Base-by-base conservation (phyloP, 768 basidiomycete species). In the Tephrocybe rancida region DNA sequence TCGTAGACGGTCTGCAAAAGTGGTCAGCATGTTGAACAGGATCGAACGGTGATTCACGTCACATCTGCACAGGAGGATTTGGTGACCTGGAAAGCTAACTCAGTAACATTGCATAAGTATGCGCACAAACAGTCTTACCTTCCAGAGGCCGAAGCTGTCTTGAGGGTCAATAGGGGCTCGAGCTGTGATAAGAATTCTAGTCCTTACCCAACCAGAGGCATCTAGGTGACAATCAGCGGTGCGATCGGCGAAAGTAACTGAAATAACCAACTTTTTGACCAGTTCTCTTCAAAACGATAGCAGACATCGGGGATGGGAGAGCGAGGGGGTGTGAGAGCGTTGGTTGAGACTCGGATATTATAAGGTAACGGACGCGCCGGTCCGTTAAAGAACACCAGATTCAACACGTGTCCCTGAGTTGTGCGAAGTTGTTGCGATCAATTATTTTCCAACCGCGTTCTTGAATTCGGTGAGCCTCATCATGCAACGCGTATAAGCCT, bases 141-240 rank as follows among this genome's bases (percentile, higher is more conserved):
- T 87, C 86, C 87, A 88, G 50, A 87, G 76, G 54, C 86, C 86
- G 60, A 87, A 79, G 64, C 87, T 88, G 54, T 26, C 44, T 24
- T 50, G 8, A 25, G 5, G 43, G 57, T 57, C 30, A 54, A 32
- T 44, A 53, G 39, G 21, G 47, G 30, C 10, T 22, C n/a, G n/a
- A 30, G 26, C 18, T 29, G 39, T 34, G 24, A 1, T 42, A 48
- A 11, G 19, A 4, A 26, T 21, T 6, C 9, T 18, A 26, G n/a
- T 25, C 64, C 81, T 75, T 63, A 87, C 86, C 86, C 86, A 47
- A 88, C 80, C 41, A 83, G 69, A 63, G 86, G 86, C 86, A 88
- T 88, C 86, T 88, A 50, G 22, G 30, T 24, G 21, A 39, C 51
- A 21, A 48, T 42, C 4, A 34, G 39, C 41, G 34, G 47, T n/a